Conservation (phyloP, 2,329 filamentous ascomycete species). For the Fusarium neocosmosporiellum region DNA sequence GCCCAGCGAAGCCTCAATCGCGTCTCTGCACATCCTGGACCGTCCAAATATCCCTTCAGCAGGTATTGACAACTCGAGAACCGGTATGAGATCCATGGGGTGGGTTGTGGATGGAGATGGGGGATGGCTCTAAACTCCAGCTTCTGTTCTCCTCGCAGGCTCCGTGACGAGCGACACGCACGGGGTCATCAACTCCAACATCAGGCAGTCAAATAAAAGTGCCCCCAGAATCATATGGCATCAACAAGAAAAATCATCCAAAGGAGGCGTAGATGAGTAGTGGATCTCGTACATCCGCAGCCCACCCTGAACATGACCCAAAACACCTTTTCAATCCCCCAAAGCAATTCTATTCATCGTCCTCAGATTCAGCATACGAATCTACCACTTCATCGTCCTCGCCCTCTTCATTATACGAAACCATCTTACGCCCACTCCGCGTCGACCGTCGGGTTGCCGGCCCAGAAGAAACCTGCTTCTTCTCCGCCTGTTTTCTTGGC, state of each 20-base stretch:
- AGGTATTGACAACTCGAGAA: not conserved
- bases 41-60: too few relatives aligned
- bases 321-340: not conserved
- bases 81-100: not conserved
- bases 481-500: conserved; percentile 6
- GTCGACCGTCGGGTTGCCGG: conserved; percentile 32
- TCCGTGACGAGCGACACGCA: not conserved
- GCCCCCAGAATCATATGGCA: not conserved
- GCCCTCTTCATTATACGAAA: conserved; percentile 26
- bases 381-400: conserved; percentile 25
- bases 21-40: not conserved
- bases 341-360: conserved; percentile 2
- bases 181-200: not conserved
- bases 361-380: conserved; percentile 16
- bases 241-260: not conserved
- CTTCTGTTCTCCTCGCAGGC: not conserved
- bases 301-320: conserved; percentile 1
- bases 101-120: not conserved
- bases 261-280: not conserved
- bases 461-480: not conserved
- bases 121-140: not conserved
- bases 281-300: not conserved
- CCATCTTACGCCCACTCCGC: conserved; percentile 22
- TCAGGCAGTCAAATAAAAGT: not conserved
- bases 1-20: not conserved